Evolutionary conservation across 2,329 filamentous ascomycete species (phyloP).

Genomic region (Fusarium albosuccineum): DNA sequence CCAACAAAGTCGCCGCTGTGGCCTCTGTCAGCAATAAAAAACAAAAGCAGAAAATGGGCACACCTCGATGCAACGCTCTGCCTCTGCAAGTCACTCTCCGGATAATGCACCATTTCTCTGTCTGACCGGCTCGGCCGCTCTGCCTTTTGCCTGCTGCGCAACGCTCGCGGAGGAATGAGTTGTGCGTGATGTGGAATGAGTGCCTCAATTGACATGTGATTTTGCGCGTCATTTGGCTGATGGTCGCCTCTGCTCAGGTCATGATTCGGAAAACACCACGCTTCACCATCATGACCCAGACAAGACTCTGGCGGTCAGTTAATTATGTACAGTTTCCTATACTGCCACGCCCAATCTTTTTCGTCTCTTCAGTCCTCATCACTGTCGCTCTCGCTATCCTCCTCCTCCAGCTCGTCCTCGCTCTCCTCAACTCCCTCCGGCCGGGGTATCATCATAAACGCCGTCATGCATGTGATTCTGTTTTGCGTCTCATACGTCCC

Average conservation of each 20-base stretch:
- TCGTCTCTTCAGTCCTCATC: slow-evolving; percentile 47
- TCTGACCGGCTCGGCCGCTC: too few relatives aligned
- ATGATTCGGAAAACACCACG: slow-evolving; percentile 11
- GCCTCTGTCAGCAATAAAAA: slow-evolving; percentile 7
- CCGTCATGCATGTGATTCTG: slow-evolving; percentile 88
- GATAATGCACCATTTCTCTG: too few relatives aligned
- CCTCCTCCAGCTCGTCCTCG: slow-evolving; percentile 62
- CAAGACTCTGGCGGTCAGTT: slow-evolving; percentile 6
- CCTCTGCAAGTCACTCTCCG: too few relatives aligned
- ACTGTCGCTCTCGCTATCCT: slow-evolving; percentile 54
- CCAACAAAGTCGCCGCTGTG: slow-evolving; percentile 10
- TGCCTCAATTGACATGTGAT: slow-evolving; percentile 42
- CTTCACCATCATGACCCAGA: not conserved
- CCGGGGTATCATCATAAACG: slow-evolving; percentile 84
- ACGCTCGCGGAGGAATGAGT: slow-evolving; percentile 18
- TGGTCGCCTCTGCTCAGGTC: slow-evolving; percentile 1
- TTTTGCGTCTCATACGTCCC: slow-evolving; percentile 88
- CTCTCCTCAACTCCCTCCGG: slow-evolving; percentile 72
- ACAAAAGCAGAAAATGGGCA: not conserved
- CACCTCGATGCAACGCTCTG: not conserved
- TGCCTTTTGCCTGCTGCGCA: not conserved
- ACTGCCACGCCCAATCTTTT: not conserved
- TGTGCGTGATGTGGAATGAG: slow-evolving; percentile 16
- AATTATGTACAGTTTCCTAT: not conserved
- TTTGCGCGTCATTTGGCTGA: slow-evolving; percentile 8